phyloP scores from a whole-genome alignment of 164 flowering plant species.

The Cinnamomum chago region DNA sequence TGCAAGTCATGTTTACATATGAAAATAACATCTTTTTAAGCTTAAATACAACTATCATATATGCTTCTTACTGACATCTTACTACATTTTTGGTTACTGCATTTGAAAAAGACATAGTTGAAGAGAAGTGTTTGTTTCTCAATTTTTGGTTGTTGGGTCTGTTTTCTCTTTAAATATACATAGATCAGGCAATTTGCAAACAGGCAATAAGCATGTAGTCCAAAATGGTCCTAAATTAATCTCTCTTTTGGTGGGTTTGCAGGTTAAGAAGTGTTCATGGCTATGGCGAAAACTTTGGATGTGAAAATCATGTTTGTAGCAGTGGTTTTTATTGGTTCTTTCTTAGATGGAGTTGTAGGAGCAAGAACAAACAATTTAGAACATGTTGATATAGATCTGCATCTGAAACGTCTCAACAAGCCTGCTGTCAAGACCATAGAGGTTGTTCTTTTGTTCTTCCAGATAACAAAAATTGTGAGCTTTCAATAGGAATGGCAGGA shows the following conservation, averaged over 20 bases:
- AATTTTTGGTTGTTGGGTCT: not conserved
- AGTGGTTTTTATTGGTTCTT: not conserved
- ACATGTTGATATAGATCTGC: constrained; percentile 54
- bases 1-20: not conserved
- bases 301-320: not conserved
- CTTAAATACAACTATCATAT: too few species aligned
- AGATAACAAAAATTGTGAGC: too few species aligned
- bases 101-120: not conserved
- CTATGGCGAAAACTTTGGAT: not conserved
- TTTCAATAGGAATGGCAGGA: not conserved
- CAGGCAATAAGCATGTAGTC: not conserved
- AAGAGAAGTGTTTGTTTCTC: not conserved
- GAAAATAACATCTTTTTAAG: too few species aligned
- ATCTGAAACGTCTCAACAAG: constrained; percentile 72
- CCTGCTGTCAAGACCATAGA: constrained; percentile 62
- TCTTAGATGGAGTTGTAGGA: not conserved
- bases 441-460: constrained; percentile 27
- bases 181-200: not conserved
- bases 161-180: not conserved
- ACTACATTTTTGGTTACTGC: not conserved
- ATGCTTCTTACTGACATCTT: not conserved
- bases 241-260: not conserved
- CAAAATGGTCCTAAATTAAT: not conserved
- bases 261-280: not conserved
- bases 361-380: not conserved